These are phyloP conservation scores for Tieghemiomyces parasiticus DNA, from an alignment of 192 early-diverging fungal genomes.

Conservation along the genomic window DNA sequence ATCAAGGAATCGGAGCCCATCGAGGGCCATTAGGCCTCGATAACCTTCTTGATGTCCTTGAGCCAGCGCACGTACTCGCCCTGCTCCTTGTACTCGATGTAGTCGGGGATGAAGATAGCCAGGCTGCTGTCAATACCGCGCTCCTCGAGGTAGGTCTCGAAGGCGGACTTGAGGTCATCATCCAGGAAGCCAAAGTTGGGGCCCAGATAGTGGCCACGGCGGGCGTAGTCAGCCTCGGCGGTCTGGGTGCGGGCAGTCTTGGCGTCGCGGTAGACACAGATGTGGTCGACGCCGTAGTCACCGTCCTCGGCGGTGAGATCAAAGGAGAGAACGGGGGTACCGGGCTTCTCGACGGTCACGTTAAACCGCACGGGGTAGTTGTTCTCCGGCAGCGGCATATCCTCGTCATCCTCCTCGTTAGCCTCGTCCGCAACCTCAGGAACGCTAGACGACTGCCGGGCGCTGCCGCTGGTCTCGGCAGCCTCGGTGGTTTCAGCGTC, in stretches of 20 bases:
- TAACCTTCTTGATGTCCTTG: conserved; percentile 59
- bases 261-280: conserved; percentile 48
- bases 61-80: conserved; percentile 85
- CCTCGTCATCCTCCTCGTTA: conserved; percentile 49
- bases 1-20: no score
- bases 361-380: conserved; percentile 61
- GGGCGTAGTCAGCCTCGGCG: conserved; percentile 79
- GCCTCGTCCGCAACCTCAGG: conserved; percentile 36
- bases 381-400: conserved; percentile 17
- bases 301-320: conserved; percentile 70
- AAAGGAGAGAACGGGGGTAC: conserved; percentile 62
- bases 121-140: conserved; percentile 73
- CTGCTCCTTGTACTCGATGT: conserved; percentile 92
- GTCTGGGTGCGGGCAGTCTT: conserved; percentile 42
- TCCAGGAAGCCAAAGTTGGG: conserved; percentile 87
- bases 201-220: conserved; percentile 74
- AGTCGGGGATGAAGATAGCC: conserved; percentile 73
- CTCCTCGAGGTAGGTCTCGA: conserved; percentile 71
- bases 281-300: conserved; percentile 70
- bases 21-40: conserved; percentile 43
- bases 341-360: conserved; percentile 69
- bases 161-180: conserved; percentile 52
- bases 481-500: conserved; percentile 36
- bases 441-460: no score
- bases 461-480: conserved; percentile 28